These are phyloP conservation scores for Gossypium sturtianum DNA, from an alignment of 345 rosid genomes.

Conservation along the genomic window DNA sequence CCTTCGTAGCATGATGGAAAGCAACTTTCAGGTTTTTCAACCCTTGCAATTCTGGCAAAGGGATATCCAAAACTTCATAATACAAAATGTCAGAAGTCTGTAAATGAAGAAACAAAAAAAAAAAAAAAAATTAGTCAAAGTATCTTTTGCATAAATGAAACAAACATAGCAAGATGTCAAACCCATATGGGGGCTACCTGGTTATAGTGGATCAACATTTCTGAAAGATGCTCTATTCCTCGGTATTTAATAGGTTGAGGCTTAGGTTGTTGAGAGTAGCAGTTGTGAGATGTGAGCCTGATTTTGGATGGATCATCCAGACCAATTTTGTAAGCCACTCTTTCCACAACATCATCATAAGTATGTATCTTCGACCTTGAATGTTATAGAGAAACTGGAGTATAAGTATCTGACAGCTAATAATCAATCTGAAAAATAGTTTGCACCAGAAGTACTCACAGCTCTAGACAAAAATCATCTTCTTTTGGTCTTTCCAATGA, in stretches of 20 bases:
- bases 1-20: conserved; percentile 75
- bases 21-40: conserved; percentile 90
- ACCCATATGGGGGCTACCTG: conserved; percentile 46
- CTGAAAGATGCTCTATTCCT: conserved; percentile 82
- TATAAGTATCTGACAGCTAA: conserved; percentile 14
- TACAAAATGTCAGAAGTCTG: conserved; percentile 94
- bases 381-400: conserved; percentile 17
- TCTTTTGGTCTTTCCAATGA: conserved; percentile 83
- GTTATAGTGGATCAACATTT: conserved; percentile 89
- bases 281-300: conserved; percentile 95
- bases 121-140: conserved; percentile 6
- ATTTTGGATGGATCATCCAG: conserved; percentile 85
- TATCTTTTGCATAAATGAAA: neutral
- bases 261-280: conserved; percentile 98
- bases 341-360: conserved; percentile 87
- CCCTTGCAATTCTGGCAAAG: conserved; percentile 95
- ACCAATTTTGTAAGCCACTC: conserved; percentile 77
- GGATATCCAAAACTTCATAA: conserved; percentile 96
- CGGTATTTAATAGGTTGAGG: conserved; percentile 83
- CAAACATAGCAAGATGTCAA: conserved; percentile 7
- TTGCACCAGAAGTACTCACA: conserved; percentile 48
- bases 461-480: conserved; percentile 77
- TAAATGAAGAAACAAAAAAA: conserved; percentile 13
- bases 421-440: neutral
- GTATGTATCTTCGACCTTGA: conserved; percentile 80